Evolutionary conservation across 164 flowering plant species (phyloP).

Genomic region (Macadamia integrifolia): DNA sequence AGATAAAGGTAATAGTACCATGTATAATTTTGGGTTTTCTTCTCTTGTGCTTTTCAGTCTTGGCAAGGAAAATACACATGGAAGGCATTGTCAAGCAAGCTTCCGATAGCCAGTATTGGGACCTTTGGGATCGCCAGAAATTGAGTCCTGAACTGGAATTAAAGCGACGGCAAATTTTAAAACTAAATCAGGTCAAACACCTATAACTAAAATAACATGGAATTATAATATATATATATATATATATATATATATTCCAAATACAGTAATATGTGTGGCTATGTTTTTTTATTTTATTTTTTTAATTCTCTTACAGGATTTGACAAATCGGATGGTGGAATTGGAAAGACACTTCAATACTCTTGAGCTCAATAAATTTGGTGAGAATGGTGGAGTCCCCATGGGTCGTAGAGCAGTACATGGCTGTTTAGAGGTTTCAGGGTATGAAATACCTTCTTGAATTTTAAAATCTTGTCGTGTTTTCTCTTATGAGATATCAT

Average conservation of each 20-base stretch:
- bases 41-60: conserved; percentile 35
- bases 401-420: conserved; percentile 28
- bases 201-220: not conserved
- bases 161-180: conserved; percentile 46
- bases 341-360: conserved; percentile 86
- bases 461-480: too few species aligned
- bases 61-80: conserved; percentile 63
- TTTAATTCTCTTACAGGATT: conserved; percentile 37
- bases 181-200: conserved; percentile 52
- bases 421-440: conserved; percentile 42
- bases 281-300: not conserved
- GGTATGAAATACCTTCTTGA: conserved; percentile 32
- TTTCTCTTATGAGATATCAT: too few species aligned
- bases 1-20: too few species aligned
- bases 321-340: conserved; percentile 66
- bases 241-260: too few species aligned
- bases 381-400: conserved; percentile 33
- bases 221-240: too few species aligned
- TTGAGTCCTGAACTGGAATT: conserved; percentile 80
- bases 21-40: not conserved
- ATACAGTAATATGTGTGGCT: not conserved
- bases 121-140: conserved; percentile 76
- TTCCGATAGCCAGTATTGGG: conserved; percentile 71
- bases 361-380: conserved; percentile 73
- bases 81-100: conserved; percentile 84